Percentiles rank a stretch among this genome's conserved stretches.
Conservation (phyloP, 129 eudicot genomes). For the Escallonia rubra region DNA sequence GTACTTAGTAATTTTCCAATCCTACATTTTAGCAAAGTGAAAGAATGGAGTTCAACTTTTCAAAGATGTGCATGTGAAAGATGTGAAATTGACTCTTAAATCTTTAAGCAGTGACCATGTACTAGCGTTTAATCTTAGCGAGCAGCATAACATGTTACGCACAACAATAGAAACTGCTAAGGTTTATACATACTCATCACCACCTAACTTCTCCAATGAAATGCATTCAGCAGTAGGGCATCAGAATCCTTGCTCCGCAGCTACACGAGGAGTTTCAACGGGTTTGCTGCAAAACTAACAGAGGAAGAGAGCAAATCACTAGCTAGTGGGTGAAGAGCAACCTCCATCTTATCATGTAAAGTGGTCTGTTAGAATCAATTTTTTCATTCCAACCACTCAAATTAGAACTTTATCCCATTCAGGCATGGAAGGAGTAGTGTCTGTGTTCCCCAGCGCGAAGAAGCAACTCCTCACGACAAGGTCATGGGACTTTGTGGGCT, state of each 20-base stretch:
- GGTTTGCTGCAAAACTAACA: conserved; percentile 64
- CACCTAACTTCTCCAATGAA: conserved; percentile 3
- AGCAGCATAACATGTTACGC: too few species aligned
- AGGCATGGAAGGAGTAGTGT: conserved; percentile 27
- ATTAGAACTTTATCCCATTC: neutral
- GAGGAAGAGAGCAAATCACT: conserved; percentile 31
- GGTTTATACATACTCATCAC: neutral
- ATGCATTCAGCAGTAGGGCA: conserved; percentile 41
- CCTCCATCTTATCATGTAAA: neutral
- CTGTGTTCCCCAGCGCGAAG: conserved; percentile 21
- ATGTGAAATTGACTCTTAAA: too few species aligned
- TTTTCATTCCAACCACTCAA: neutral
- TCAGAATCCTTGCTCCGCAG: conserved; percentile 54
- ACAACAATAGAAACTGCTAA: too few species aligned
- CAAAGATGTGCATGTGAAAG: too few species aligned
- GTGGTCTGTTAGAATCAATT: neutral
- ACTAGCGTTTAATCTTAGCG: too few species aligned
- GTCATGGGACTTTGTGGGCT: conserved; percentile 32
- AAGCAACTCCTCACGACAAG: conserved; percentile 23
- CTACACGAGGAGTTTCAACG: conserved; percentile 63
- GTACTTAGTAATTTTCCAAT: too few species aligned
- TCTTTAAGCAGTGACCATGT: too few species aligned
- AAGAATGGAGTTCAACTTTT: too few species aligned
- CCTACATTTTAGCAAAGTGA: too few species aligned
- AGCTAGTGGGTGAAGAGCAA: conserved; percentile 20